Conservation (phyloP, 768 basidiomycete species). For the Ramaria sp. region DNA sequence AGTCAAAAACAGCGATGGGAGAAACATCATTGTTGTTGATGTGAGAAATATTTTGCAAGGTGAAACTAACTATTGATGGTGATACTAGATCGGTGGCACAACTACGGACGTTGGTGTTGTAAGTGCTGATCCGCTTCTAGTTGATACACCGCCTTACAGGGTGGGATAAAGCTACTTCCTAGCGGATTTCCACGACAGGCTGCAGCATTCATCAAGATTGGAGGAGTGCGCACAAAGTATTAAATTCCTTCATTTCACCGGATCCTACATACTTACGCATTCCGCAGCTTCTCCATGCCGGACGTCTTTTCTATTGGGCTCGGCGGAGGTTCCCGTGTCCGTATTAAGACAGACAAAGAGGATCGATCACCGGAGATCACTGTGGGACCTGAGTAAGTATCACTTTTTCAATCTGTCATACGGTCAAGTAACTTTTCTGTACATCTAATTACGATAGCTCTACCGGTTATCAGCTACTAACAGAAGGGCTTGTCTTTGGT, state of each 20-base stretch:
- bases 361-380: constrained; percentile 28
- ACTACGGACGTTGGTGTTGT: constrained; percentile 52
- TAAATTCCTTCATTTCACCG: not conserved
- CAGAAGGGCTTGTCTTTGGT: constrained; percentile 43
- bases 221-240: constrained; percentile 45
- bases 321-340: constrained; percentile 51
- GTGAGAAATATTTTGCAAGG: constrained; percentile 7
- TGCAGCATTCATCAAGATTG: constrained; percentile 48
- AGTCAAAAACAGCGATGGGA: constrained; percentile 15
- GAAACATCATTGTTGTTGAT: constrained; percentile 42
- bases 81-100: constrained; percentile 39
- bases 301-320: constrained; percentile 40
- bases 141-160: not conserved
- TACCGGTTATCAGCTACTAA: constrained; percentile 36
- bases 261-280: not conserved
- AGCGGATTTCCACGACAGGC: constrained; percentile 54
- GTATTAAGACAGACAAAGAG: constrained; percentile 13
- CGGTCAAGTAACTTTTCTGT: not conserved
- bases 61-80: not conserved
- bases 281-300: constrained; percentile 19
- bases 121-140: not conserved
- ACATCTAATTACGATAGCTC: constrained; percentile 5
- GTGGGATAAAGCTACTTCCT: constrained; percentile 27
- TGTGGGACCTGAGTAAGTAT: constrained; percentile 54
- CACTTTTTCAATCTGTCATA: not conserved